These are phyloP conservation scores for Nicotiana knightiana DNA, from an alignment of 257 asterid genomes.

Conservation along the genomic window DNA sequence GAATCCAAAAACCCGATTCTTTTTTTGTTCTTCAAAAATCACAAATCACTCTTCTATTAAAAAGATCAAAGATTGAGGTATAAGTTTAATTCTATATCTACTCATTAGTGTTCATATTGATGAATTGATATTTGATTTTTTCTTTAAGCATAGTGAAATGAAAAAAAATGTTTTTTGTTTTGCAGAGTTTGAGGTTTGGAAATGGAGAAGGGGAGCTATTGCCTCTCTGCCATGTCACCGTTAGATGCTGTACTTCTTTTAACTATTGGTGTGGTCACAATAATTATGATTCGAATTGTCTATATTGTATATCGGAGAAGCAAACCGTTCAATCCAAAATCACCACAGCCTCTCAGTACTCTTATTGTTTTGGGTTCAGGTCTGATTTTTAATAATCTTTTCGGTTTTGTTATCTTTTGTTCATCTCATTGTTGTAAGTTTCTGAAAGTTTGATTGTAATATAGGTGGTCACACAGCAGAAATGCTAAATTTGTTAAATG, in stretches of 20 bases:
- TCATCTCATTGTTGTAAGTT: constrained; percentile 1
- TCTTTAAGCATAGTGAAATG: too few species aligned
- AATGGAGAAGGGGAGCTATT: constrained; percentile 28
- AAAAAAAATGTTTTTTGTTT: too few species aligned
- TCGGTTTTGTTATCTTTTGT: background rate
- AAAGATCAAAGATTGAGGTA: too few species aligned
- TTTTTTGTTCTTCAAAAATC: too few species aligned
- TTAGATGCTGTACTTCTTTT: constrained; percentile 16
- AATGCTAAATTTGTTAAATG: constrained; percentile 71
- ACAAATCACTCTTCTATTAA: too few species aligned
- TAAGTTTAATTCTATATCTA: too few species aligned
- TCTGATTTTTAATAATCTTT: background rate
- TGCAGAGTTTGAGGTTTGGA: background rate
- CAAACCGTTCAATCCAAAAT: constrained; percentile 17
- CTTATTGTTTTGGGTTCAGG: constrained; percentile 81
- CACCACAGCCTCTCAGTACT: constrained; percentile 41
- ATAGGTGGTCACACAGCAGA: constrained; percentile 98
- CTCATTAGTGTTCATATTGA: too few species aligned
- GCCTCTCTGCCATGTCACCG: constrained; percentile 13
- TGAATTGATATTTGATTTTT: too few species aligned
- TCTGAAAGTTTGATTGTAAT: constrained; percentile 26
- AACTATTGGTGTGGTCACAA: constrained; percentile 31
- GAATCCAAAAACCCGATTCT: too few species aligned
- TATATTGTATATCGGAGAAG: constrained; percentile 39
- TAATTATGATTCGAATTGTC: constrained; percentile 39